Base-by-base conservation (phyloP, 805 yeast species). In the Scheffersomyces coipomensis region DNA sequence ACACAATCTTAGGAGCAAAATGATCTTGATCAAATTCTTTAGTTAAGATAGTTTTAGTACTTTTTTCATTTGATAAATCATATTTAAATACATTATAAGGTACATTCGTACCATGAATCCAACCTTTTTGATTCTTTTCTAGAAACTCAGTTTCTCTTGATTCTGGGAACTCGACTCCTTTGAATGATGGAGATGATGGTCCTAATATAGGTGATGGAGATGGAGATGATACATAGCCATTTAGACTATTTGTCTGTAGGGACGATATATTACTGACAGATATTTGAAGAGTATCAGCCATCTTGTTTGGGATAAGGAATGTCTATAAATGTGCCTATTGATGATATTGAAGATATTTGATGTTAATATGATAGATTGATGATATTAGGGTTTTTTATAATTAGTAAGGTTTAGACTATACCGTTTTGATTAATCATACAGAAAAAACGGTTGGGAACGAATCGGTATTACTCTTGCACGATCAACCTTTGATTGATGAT, bases 11-110 rank as follows among this genome's bases (percentile, higher is more conserved):
- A 1, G 69, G 68, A 7, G 39, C 34, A 40, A 51, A 53, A 26
- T 49, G 34, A 22, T 42, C 43, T 25, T 49, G 46, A 25, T 53
- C 54, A 32, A 42, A 38, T 13, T 30, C 18, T 26, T 42, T 42
- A 23, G 43, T 37, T 17, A 49, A 46, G 2, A 44, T 35, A 15
- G 35, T 44, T 18, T 43, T 42, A 9, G 50, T 46, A 9, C 42
- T 41, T 34, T 38, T 16, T 31, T 47, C 45, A 10, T 39, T 37
- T n/a, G 38, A 31, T 21, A 44, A 37, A 21, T 45, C 38, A 43
- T 55, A 61, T 29, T 55, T 52, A 35, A 63, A 49, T 4, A 58
- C 51, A 4, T 62, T 36, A 33, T 52, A 52, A n/a, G 68, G 66
- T 4, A 52, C 43, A 5, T 40, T 37, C 17, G 48, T 46, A 2